Conservation (phyloP, 225 moss, liverwort and hornwort genomes). For the Straminergon stramineum region DNA sequence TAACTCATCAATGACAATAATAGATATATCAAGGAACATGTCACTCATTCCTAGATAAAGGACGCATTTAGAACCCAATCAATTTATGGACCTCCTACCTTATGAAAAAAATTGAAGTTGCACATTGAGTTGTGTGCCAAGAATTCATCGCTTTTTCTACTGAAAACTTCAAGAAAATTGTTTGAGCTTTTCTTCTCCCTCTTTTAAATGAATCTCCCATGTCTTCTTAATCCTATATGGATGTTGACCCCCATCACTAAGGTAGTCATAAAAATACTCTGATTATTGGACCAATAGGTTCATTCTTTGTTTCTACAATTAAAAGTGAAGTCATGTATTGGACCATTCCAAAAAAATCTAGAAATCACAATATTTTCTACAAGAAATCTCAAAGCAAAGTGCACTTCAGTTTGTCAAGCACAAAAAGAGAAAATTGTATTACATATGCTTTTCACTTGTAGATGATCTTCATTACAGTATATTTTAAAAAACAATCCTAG, state of each 20-base stretch:
- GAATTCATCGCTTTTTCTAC: not conserved
- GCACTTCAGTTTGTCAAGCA: not conserved
- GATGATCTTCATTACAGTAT: no score
- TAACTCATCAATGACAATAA: no score
- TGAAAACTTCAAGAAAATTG: not conserved
- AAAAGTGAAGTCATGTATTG: rapidly evolving
- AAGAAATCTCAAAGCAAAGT: not conserved
- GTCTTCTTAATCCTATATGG: rapidly evolving
- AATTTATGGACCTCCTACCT: no score
- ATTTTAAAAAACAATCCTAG: no score
- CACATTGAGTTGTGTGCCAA: rapidly evolving
- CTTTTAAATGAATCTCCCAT: not conserved
- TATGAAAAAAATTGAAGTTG: not conserved
- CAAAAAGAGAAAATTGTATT: not conserved
- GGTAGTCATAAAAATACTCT: not conserved
- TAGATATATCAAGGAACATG: not conserved
- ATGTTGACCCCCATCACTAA: rapidly evolving
- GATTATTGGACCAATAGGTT: not conserved
- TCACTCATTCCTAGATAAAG: not conserved
- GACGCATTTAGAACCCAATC: not conserved
- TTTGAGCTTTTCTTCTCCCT: rapidly evolving
- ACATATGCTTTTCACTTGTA: not conserved
- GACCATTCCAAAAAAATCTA: not conserved
- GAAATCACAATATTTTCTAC: not conserved
- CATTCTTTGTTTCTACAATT: rapidly evolving